These are phyloP conservation scores for Areca catechu DNA, from an alignment of 176 grass and related monocot species.

Conservation along the genomic window DNA sequence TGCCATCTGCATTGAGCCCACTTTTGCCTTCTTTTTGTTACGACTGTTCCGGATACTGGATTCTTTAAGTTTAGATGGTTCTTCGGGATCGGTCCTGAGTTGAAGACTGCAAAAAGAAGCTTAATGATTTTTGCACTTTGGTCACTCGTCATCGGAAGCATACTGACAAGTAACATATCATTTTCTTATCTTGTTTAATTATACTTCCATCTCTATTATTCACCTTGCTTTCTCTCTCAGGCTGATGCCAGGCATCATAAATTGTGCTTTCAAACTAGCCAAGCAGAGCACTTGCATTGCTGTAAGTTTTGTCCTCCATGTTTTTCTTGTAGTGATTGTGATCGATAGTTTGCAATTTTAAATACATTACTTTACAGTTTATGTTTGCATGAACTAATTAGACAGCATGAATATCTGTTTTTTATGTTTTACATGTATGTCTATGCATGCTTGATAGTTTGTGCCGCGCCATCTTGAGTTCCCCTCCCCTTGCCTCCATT, in stretches of 20 bases:
- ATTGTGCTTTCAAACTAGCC: slow-evolving; percentile 53
- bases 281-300: slow-evolving; percentile 65
- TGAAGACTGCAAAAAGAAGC: slow-evolving; percentile 88
- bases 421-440: too few relatives aligned
- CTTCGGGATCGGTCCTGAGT: slow-evolving; percentile 11
- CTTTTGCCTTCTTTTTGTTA: slow-evolving; percentile 72
- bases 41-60: slow-evolving; percentile 68
- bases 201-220: slow-evolving; percentile 24
- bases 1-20: slow-evolving; percentile 55
- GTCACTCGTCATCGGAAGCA: slow-evolving; percentile 78
- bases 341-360: too few relatives aligned
- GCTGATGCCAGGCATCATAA: slow-evolving; percentile 59
- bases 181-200: slow-evolving; percentile 24
- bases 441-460: too few relatives aligned
- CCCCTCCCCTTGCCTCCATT: too few relatives aligned
- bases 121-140: slow-evolving; percentile 71
- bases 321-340: not conserved
- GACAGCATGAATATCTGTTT: too few relatives aligned
- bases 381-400: too few relatives aligned
- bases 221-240: slow-evolving; percentile 37
- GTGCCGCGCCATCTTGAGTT: too few relatives aligned
- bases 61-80: slow-evolving; percentile 44
- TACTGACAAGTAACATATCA: slow-evolving; percentile 54
- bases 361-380: too few relatives aligned
- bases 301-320: slow-evolving; percentile 42